A percentile compares a stretch with the other conserved stretches of the same genome.
Evolutionary conservation across 371 early-diverging fungal species (phyloP).

Genomic region (Coemansia sp.): DNA sequence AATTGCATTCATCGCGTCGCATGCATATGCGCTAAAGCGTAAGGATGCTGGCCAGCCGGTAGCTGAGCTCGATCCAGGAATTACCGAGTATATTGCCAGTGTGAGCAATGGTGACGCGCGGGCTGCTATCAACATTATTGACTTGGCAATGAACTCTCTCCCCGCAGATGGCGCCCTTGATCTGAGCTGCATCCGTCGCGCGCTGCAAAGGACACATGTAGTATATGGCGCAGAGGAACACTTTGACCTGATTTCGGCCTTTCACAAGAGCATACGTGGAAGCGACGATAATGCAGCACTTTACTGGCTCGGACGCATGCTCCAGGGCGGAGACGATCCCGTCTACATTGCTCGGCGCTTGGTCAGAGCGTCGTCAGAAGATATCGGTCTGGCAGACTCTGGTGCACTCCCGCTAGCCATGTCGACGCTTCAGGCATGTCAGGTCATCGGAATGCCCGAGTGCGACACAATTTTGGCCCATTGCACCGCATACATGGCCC

Average conservation of each 20-base stretch:
- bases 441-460: slow-evolving; percentile 88
- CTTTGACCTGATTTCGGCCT: slow-evolving; percentile 82
- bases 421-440: slow-evolving; percentile 76
- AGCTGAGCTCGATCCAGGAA: slow-evolving; percentile 9
- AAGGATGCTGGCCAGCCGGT: slow-evolving; percentile 32
- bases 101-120: slow-evolving; percentile 52
- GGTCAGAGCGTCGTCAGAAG: slow-evolving; percentile 82
- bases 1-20: slow-evolving; percentile 59
- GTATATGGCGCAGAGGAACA: slow-evolving; percentile 87
- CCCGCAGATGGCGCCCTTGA: slow-evolving; percentile 61
- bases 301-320: slow-evolving; percentile 89
- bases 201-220: slow-evolving; percentile 77
- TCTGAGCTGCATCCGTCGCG: slow-evolving; percentile 55
- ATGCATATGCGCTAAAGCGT: slow-evolving; percentile 55
- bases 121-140: slow-evolving; percentile 48
- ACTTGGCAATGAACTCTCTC: slow-evolving; percentile 58
- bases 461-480: slow-evolving; percentile 84
- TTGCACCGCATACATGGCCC: slow-evolving; percentile 71
- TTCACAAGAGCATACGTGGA: slow-evolving; percentile 84
- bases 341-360: slow-evolving; percentile 74
- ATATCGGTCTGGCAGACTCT: slow-evolving; percentile 84
- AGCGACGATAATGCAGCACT: slow-evolving; percentile 73
- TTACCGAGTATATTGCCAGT: slow-evolving; percentile 41
- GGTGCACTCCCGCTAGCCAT: slow-evolving; percentile 73
- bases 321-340: slow-evolving; percentile 87